A percentile compares a stretch with the other conserved stretches of the same genome.
Evolutionary conservation across 2,329 filamentous ascomycete species (phyloP).

Genomic region (Zymoseptoria crescenta): DNA sequence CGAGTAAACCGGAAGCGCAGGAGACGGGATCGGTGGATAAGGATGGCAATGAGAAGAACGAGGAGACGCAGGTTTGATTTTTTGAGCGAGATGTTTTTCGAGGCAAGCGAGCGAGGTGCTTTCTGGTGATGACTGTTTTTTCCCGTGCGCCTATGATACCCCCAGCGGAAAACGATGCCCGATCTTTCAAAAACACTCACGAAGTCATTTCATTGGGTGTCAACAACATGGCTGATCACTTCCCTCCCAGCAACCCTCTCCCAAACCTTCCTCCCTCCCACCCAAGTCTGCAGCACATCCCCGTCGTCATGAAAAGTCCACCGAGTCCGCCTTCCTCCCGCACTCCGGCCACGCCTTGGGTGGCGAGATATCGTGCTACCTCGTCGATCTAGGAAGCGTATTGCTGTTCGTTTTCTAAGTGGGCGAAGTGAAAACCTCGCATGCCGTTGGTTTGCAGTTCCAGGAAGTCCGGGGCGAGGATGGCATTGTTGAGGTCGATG

Average conservation of each 20-base stretch:
- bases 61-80: background rate
- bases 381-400: too few relatives aligned
- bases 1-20: background rate
- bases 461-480: constrained; percentile 48
- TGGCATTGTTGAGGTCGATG: constrained; percentile 42
- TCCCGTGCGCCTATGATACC: background rate
- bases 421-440: constrained; percentile 48
- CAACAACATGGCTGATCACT: too few relatives aligned
- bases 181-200: background rate
- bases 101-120: background rate
- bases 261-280: constrained; percentile 38
- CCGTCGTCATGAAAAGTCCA: constrained; percentile 40
- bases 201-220: too few relatives aligned
- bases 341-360: too few relatives aligned
- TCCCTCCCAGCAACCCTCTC: too few relatives aligned
- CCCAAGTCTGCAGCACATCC: constrained; percentile 44
- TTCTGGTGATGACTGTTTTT: background rate
- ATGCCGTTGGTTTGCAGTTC: constrained; percentile 50
- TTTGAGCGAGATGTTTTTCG: background rate
- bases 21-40: background rate
- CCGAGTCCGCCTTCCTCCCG: constrained; percentile 43
- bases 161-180: background rate
- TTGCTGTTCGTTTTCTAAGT: too few relatives aligned
- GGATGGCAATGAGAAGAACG: background rate
- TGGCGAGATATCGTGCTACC: too few relatives aligned